Conservation (phyloP, 345 rosid genomes). For the Brassica rapa region DNA sequence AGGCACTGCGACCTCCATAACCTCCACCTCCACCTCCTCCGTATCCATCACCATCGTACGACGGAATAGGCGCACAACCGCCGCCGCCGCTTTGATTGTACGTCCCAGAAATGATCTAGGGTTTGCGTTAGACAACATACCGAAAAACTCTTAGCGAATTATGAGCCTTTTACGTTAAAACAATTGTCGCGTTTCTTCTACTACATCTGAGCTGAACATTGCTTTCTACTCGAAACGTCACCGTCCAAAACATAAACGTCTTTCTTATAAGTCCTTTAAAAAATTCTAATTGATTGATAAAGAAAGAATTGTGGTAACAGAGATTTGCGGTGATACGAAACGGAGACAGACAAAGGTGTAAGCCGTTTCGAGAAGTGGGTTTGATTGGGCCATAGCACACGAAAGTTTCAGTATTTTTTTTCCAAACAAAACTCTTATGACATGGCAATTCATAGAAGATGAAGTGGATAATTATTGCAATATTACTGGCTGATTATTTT, state of each 20-base stretch:
- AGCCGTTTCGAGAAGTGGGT: no score
- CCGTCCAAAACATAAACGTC: neutral
- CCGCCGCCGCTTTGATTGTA: neutral
- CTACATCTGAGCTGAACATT: neutral
- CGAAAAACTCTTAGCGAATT: neutral
- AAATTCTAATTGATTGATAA: no score
- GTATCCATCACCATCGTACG: constrained; percentile 48
- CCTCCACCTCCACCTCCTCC: constrained; percentile 39
- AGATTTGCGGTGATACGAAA: no score
- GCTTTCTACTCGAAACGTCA: neutral
- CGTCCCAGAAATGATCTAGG: neutral
- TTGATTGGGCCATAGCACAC: no score
- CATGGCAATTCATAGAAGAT: no score
- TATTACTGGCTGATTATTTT: no score
- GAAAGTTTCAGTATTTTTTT: no score
- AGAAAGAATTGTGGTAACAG: no score
- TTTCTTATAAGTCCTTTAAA: no score
- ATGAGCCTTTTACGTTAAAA: neutral
- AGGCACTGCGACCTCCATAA: constrained; percentile 48
- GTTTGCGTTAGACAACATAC: neutral
- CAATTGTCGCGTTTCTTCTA: neutral
- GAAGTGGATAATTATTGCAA: no score
- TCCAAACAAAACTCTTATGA: no score
- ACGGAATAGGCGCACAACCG: constrained; percentile 40
- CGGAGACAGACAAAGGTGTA: no score